These are phyloP conservation scores for Taphrina flavorubra DNA, from an alignment of 1,139 yeast species.

Conservation along the genomic window DNA sequence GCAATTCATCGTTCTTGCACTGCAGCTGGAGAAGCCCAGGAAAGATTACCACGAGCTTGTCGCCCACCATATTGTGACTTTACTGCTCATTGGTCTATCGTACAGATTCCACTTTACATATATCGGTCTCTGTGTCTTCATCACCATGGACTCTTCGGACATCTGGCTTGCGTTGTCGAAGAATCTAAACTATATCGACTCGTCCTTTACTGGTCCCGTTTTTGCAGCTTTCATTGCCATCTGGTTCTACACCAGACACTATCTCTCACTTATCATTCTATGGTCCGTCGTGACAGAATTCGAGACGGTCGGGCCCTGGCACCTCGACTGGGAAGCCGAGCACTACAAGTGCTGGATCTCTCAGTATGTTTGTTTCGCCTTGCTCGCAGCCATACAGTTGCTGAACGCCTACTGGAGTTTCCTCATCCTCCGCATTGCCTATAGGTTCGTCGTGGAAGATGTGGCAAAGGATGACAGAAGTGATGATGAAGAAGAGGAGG, in stretches of 20 bases:
- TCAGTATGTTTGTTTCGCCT: constrained; percentile 80
- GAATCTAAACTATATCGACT: constrained; percentile 79
- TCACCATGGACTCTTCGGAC: constrained; percentile 96
- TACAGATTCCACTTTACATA: constrained; percentile 95
- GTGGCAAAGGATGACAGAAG: constrained; percentile 83
- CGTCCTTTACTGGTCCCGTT: constrained; percentile 66
- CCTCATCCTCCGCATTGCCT: constrained; percentile 76
- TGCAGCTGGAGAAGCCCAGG: constrained; percentile 92
- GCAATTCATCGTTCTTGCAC: constrained; percentile 78
- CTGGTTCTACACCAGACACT: constrained; percentile 92
- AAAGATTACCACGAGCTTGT: constrained; percentile 90
- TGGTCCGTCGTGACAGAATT: constrained; percentile 91
- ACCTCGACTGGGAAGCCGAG: constrained; percentile 84
- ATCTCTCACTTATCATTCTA: constrained; percentile 74
- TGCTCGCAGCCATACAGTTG: constrained; percentile 78
- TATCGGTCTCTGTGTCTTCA: constrained; percentile 88
- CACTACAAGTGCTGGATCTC: constrained; percentile 97
- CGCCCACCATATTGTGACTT: constrained; percentile 90
- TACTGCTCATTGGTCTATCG: constrained; percentile 84
- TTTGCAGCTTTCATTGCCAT: constrained; percentile 68
- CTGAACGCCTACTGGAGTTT: constrained; percentile 88
- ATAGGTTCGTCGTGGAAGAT: constrained; percentile 64
- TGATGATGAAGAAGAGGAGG: constrained; percentile 71
- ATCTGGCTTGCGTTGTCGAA: constrained; percentile 84
- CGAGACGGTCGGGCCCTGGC: constrained; percentile 56